Conservation (phyloP, 768 basidiomycete genomes). For the Lentinus brumalis region DNA sequence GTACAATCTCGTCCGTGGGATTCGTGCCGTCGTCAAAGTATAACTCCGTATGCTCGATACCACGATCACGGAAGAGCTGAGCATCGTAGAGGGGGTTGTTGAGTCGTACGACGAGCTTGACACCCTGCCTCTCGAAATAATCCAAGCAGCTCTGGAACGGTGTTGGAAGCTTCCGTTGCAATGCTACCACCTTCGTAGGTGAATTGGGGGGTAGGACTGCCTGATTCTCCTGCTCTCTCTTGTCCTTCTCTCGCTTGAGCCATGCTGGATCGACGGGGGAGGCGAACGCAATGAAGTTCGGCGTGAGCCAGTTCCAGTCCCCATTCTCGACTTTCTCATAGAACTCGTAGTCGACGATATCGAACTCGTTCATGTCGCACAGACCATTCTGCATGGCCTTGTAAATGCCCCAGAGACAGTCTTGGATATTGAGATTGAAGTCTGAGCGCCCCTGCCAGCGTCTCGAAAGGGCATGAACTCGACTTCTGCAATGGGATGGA, state of each 20-base stretch:
- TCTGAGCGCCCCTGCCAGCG: constrained; percentile 92
- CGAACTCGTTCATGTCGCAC: constrained; percentile 94
- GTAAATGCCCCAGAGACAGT: constrained; percentile 87
- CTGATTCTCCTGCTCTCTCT: constrained; percentile 41
- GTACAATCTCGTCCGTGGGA: constrained; percentile 92
- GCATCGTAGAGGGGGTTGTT: constrained; percentile 93
- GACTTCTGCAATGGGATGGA: constrained; percentile 88
- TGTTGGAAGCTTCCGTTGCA: constrained; percentile 75
- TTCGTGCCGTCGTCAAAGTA: constrained; percentile 99
- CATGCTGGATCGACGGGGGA: constrained; percentile 83
- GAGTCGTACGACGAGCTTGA: constrained; percentile 90
- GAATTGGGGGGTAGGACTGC: constrained; percentile 17
- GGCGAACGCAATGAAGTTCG: constrained; percentile 91
- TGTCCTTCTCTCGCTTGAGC: constrained; percentile 76
- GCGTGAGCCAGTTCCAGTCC: constrained; percentile 95
- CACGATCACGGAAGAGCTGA: constrained; percentile 76
- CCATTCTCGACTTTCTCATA: constrained; percentile 96
- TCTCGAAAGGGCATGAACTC: constrained; percentile 97
- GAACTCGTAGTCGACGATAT: constrained; percentile 88
- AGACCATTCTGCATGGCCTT: constrained; percentile 90
- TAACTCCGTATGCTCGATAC: constrained; percentile 87
- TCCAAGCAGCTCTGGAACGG: constrained; percentile 91
- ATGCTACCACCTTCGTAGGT: constrained; percentile 42
- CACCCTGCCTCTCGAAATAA: constrained; percentile 84
- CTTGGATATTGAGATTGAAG: constrained; percentile 92